These are phyloP conservation scores for Phlyctochytrium bullatum DNA, from an alignment of 192 early-diverging fungal genomes.

Conservation along the genomic window DNA sequence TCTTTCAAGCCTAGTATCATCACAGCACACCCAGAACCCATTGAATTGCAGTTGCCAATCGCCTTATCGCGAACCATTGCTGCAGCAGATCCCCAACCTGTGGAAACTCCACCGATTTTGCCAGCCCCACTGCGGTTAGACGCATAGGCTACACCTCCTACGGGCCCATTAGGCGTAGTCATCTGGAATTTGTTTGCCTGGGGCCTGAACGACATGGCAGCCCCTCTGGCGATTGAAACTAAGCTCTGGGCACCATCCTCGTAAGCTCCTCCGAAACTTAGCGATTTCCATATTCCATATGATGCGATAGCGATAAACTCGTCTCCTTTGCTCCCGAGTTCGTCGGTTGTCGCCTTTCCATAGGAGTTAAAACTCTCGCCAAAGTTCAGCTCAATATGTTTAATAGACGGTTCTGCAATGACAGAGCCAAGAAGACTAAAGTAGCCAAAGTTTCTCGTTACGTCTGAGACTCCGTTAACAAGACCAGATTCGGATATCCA, in stretches of 20 bases:
- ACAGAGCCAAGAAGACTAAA: conserved; percentile 78
- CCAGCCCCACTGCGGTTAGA: conserved; percentile 29
- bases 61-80: conserved; percentile 82
- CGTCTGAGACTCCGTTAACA: conserved; percentile 71
- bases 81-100: conserved; percentile 39
- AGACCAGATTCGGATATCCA: conserved; percentile 72
- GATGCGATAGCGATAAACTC: conserved; percentile 40
- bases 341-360: conserved; percentile 1
- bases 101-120: background rate
- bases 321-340: conserved; percentile 27
- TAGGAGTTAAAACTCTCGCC: conserved; percentile 29
- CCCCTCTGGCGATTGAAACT: conserved; percentile 80
- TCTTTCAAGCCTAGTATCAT: conserved; percentile 87
- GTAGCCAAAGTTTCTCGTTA: conserved; percentile 84
- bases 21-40: conserved; percentile 63
- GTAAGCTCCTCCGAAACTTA: conserved; percentile 55
- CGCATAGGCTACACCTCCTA: conserved; percentile 59
- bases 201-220: conserved; percentile 9
- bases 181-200: background rate
- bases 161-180: conserved; percentile 8
- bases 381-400: conserved; percentile 68
- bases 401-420: conserved; percentile 81
- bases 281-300: conserved; percentile 31
- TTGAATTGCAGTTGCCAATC: conserved; percentile 60
- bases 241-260: conserved; percentile 63